Evolutionary conservation across 352 stramenopile genomes (phyloP).

Genomic region (Phytophthora boehmeriae): DNA sequence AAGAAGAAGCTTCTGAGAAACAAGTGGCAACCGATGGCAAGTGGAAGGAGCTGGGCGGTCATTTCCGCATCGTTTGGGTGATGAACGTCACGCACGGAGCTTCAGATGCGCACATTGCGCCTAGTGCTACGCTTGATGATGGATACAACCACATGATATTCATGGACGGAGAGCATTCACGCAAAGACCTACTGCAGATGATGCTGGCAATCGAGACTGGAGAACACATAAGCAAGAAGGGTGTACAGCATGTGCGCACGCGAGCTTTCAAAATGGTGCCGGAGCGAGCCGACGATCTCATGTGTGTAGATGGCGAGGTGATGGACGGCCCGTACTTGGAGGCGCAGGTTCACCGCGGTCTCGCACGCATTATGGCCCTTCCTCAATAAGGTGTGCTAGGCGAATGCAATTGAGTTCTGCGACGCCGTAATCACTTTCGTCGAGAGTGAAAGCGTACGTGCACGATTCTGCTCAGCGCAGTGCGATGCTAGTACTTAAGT

Average conservation of each 20-base stretch:
- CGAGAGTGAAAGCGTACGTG: too few species aligned
- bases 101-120: slow-evolving; percentile 54
- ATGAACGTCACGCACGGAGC: slow-evolving; percentile 70
- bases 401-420: not conserved
- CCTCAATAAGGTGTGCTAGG: slow-evolving; percentile 19
- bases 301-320: slow-evolving; percentile 71
- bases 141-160: slow-evolving; percentile 70
- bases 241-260: slow-evolving; percentile 52
- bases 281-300: slow-evolving; percentile 41
- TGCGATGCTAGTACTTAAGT: too few species aligned
- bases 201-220: slow-evolving; percentile 59
- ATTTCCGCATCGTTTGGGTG: slow-evolving; percentile 67
- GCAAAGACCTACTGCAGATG: slow-evolving; percentile 48
- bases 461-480: too few species aligned
- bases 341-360: slow-evolving; percentile 60
- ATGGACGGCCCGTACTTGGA: slow-evolving; percentile 53
- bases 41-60: slow-evolving; percentile 55
- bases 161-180: slow-evolving; percentile 43
- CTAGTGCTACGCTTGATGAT: slow-evolving; percentile 54
- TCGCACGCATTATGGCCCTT: slow-evolving; percentile 56
- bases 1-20: slow-evolving; percentile 5
- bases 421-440: too few species aligned
- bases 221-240: slow-evolving; percentile 49
- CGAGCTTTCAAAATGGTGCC: slow-evolving; percentile 61
- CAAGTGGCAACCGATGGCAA: slow-evolving; percentile 13